A percentile compares a stretch with the other conserved stretches of the same genome.
These are phyloP conservation scores for Linnemannia hyalina DNA, from an alignment of 192 early-diverging fungal species.

Conservation along the genomic window DNA sequence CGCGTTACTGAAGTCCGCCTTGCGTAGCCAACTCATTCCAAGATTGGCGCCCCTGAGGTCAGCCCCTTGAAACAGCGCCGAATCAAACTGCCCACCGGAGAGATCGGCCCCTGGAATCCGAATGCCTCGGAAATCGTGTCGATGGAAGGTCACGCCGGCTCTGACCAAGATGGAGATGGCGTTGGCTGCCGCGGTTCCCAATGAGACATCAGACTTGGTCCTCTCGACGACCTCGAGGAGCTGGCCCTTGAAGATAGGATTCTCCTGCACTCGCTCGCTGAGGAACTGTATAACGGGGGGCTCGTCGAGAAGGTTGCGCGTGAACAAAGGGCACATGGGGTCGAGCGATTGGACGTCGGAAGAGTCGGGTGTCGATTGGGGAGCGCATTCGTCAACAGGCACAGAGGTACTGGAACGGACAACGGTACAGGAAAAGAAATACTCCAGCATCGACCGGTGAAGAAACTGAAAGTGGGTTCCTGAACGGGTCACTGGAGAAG, in stretches of 20 bases:
- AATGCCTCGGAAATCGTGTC: background rate
- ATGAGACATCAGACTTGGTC: background rate
- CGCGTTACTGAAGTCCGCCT: background rate
- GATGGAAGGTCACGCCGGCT: background rate
- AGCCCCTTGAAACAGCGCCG: background rate
- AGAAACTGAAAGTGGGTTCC: background rate
- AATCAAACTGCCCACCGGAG: background rate
- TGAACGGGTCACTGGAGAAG: background rate
- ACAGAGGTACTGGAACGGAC: background rate
- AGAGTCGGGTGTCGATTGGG: background rate
- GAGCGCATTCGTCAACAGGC: background rate
- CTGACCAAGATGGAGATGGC: background rate
- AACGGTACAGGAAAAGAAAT: background rate
- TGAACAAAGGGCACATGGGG: background rate
- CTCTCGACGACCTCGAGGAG: background rate
- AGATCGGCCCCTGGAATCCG: constrained; percentile 11
- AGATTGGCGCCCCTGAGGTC: background rate
- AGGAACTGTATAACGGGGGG: background rate
- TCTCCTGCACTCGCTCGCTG: background rate
- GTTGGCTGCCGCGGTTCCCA: background rate
- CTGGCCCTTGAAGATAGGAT: background rate
- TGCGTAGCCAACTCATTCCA: background rate
- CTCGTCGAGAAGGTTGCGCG: background rate
- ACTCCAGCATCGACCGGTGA: constrained; percentile 1
- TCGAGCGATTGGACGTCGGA: background rate